These are phyloP conservation scores for Flaveria ramosissima DNA, from an alignment of 129 eudicot genomes.

Conservation along the genomic window DNA sequence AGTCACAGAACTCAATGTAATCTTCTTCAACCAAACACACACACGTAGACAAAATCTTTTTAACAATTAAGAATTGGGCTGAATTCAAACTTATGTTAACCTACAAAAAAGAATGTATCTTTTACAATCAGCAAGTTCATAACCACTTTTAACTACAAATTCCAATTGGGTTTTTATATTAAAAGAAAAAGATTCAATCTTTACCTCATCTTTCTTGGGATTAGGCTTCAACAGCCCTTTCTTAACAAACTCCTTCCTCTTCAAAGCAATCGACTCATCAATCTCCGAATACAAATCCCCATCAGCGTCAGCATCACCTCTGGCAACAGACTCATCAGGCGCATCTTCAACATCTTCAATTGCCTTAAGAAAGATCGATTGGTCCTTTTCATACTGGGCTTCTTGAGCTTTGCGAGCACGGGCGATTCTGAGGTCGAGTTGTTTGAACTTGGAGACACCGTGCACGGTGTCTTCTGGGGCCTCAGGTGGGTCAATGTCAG, in stretches of 20 bases:
- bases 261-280: constrained; percentile 81
- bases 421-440: constrained; percentile 70
- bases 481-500: constrained; percentile 90
- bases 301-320: constrained; percentile 35
- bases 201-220: constrained; percentile 48
- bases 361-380: constrained; percentile 66
- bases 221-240: constrained; percentile 76
- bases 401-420: constrained; percentile 75
- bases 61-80: background rate
- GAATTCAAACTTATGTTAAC: background rate
- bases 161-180: background rate
- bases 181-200: background rate
- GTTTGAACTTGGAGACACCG: constrained; percentile 84
- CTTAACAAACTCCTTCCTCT: constrained; percentile 83
- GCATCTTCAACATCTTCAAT: constrained; percentile 71
- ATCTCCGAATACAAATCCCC: constrained; percentile 87
- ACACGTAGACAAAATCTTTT: background rate
- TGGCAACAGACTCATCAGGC: constrained; percentile 47
- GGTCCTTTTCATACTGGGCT: constrained; percentile 58
- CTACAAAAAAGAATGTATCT: background rate
- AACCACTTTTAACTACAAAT: background rate
- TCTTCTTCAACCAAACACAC: no score
- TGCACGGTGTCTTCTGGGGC: constrained; percentile 91
- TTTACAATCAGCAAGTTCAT: background rate
- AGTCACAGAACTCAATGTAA: no score